These are phyloP conservation scores for Xylaria sp. DNA, from an alignment of 2,329 filamentous ascomycete genomes.

Conservation along the genomic window DNA sequence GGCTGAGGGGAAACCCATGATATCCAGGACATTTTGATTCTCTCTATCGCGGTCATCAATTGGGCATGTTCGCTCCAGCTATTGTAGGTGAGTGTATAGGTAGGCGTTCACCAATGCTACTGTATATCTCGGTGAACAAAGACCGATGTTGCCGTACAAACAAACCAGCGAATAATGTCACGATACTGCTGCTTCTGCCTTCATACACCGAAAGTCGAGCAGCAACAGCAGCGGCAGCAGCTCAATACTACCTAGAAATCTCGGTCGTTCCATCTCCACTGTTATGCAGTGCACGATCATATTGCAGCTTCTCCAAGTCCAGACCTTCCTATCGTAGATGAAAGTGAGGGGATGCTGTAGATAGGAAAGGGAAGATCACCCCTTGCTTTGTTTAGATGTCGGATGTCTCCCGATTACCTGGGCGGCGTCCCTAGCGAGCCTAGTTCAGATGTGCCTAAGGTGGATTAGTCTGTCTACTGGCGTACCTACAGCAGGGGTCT, in stretches of 20 bases:
- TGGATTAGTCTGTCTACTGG: no score
- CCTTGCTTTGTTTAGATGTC: conserved; percentile 4
- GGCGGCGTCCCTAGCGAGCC: no score
- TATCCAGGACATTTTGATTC: conserved; percentile 12
- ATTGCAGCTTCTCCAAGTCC: conserved; percentile 30
- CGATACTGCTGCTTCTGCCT: background rate
- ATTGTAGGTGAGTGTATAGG: background rate
- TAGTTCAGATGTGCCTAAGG: no score
- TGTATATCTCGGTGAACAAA: conserved; percentile 1
- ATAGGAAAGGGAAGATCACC: conserved; percentile 18
- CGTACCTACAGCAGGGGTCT: no score
- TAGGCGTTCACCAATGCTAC: background rate
- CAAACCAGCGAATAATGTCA: background rate
- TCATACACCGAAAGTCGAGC: conserved; percentile 12
- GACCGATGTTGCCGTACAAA: background rate
- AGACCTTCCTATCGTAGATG: conserved; percentile 33
- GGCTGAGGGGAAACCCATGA: conserved; percentile 31
- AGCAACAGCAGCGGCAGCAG: background rate
- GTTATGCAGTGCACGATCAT: conserved; percentile 30
- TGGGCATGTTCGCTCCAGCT: background rate
- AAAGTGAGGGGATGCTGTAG: conserved; percentile 7
- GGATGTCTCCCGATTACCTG: background rate
- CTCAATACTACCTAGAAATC: background rate
- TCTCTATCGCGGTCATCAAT: background rate
- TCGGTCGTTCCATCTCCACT: conserved; percentile 18